Percentiles rank a stretch among this genome's conserved stretches.
Conservation (phyloP, 2,329 filamentous ascomycete species). For the Diaporthe capsici region DNA sequence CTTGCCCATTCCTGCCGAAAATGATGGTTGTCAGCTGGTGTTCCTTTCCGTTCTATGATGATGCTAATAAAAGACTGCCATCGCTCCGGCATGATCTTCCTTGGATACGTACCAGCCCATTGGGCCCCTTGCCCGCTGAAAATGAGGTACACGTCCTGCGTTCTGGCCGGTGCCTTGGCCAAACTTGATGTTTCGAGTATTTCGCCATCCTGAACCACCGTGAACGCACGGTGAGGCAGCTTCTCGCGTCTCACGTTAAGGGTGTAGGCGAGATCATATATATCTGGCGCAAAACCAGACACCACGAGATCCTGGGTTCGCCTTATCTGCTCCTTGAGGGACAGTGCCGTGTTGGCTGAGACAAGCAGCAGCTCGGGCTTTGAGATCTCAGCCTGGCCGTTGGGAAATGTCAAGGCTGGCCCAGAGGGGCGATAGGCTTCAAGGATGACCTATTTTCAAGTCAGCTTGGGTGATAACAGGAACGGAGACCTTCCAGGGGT, state of each 20-base stretch:
- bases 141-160: background rate
- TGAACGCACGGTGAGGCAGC: background rate
- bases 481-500: no score
- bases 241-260: background rate
- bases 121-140: slow-evolving; percentile 16
- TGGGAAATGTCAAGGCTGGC: background rate
- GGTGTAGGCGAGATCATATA: background rate
- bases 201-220: background rate
- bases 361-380: background rate
- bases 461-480: background rate
- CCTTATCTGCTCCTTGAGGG: background rate
- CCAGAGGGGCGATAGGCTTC: background rate
- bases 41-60: background rate
- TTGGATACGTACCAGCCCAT: slow-evolving; percentile 5
- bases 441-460: background rate
- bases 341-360: slow-evolving; percentile 1
- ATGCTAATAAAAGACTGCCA: background rate
- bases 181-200: background rate
- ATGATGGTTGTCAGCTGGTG: background rate
- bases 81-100: rapidly evolving
- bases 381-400: background rate
- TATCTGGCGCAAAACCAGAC: background rate
- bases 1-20: background rate
- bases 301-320: background rate
- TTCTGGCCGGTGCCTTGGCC: background rate